Percentiles rank a stretch among this genome's conserved stretches.
phyloP scores from a whole-genome alignment of 225 moss, liverwort and hornwort species.

The Pleurozium schreberi region DNA sequence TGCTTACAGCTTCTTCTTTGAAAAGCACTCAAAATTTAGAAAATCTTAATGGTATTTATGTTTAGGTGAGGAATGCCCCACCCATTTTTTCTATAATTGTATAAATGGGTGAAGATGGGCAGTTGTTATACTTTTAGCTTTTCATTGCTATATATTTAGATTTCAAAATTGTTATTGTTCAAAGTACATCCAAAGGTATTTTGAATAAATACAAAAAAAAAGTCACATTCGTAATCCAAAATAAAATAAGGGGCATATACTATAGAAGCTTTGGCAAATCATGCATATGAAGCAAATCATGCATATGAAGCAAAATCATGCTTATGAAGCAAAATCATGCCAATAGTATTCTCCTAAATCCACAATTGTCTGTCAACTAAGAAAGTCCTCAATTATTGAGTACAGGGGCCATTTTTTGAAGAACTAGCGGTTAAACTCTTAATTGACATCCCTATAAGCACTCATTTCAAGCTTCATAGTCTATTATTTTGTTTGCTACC shows the following conservation, averaged over 20 bases:
- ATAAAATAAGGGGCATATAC: not conserved
- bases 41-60: rapidly evolving
- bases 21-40: not conserved
- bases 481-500: too few relatives aligned
- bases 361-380: too few relatives aligned
- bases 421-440: too few relatives aligned
- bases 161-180: not conserved
- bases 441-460: too few relatives aligned
- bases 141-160: not conserved
- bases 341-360: not conserved
- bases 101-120: not conserved
- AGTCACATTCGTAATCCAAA: not conserved
- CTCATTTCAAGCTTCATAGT: too few relatives aligned
- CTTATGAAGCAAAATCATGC: not conserved
- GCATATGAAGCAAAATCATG: not conserved
- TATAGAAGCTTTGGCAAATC: not conserved
- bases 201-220: not conserved
- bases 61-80: not conserved
- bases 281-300: not conserved
- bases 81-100: not conserved
- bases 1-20: not conserved
- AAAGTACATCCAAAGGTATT: not conserved
- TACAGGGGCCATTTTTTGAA: too few relatives aligned
- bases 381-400: too few relatives aligned
- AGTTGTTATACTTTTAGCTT: not conserved